A percentile compares a stretch with the other conserved stretches of the same genome.
Evolutionary conservation across 2,329 filamentous ascomycete genomes (phyloP).

Genomic region (Aspergillus ochraceus): DNA sequence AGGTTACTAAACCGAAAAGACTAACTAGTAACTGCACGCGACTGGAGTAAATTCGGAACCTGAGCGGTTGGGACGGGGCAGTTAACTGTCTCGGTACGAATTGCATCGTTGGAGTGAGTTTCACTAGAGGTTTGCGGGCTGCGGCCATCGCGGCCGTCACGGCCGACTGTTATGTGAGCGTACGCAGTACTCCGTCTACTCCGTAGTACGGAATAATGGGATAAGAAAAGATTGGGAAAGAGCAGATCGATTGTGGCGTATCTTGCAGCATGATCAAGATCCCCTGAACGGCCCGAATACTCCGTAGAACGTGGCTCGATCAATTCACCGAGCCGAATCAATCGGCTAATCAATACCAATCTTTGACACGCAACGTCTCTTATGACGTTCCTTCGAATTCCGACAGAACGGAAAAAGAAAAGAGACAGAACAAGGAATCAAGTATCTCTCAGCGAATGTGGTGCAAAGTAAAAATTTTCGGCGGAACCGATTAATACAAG

Average conservation of each 20-base stretch:
- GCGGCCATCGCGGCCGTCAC: not conserved
- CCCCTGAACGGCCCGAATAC: not conserved
- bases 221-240: not conserved
- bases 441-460: not conserved
- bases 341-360: not conserved
- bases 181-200: too few species aligned
- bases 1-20: conserved; percentile 6
- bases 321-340: not conserved
- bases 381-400: not conserved
- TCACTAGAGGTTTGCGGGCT: too few species aligned
- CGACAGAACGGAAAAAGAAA: not conserved
- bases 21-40: conserved; percentile 6
- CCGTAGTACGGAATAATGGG: not conserved
- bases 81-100: not conserved
- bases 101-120: not conserved
- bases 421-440: not conserved
- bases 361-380: not conserved
- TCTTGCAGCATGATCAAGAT: not conserved
- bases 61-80: not conserved
- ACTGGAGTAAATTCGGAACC: conserved; percentile 9
- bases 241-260: not conserved
- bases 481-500: conserved; percentile 8
- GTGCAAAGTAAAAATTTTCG: conserved; percentile 12
- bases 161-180: not conserved
- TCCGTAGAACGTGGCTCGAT: not conserved